Evolutionary conservation across 495 filamentous ascomycete genomes (phyloP), one percentile per base, ranked within the genome.

Genomic region (Bathelium albidoporum): DNA sequence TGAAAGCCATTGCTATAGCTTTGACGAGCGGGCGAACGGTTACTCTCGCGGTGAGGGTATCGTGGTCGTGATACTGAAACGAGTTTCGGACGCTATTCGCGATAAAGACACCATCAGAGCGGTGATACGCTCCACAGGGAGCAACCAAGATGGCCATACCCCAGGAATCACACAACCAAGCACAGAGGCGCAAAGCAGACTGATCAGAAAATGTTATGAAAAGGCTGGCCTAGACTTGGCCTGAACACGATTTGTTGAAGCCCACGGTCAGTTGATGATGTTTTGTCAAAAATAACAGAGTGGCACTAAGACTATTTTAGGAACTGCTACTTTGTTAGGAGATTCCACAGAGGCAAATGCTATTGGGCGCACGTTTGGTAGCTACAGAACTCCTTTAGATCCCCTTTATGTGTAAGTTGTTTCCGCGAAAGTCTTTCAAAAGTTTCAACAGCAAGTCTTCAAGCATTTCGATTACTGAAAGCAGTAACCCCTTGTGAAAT

Each of bases 21-120:
- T 64, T 36, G 62, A 64, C 29, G 28, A 29, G 9, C 1, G 45
- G 18, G 64, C 22, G 16, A 39, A 31, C 26, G 78, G 78, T 0
- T 81, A 80, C 53, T 66, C 60, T 3, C 72, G 72, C 5, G 78
- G 68, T 1, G 78, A 81, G 28, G 78, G 71, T 14, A 59, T 76
- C 0, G 65, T 52, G 10, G 65, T 69, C 0, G 2, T 79, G 1
- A 65, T 80, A 18, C 62, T 81, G 4, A 41, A 45, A 22, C 16
- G 18, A 14, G 3, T 45, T 5, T 10, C 3, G 3, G 32, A 61
- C 20, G 59, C 59, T 24, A 45, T 61, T 4, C 3, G 16, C 3
- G 59, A 41, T 41, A 22, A 32, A 16, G 32, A 61, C 22, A 12
- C 32, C 29, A 45, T 61, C 3, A 3, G 31, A 22, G 72, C 73